Percentiles rank a stretch among this genome's conserved stretches.
These are phyloP conservation scores for Uronychia binucleata DNA, from an alignment of 73 alveolate genomes.

Conservation along the genomic window DNA sequence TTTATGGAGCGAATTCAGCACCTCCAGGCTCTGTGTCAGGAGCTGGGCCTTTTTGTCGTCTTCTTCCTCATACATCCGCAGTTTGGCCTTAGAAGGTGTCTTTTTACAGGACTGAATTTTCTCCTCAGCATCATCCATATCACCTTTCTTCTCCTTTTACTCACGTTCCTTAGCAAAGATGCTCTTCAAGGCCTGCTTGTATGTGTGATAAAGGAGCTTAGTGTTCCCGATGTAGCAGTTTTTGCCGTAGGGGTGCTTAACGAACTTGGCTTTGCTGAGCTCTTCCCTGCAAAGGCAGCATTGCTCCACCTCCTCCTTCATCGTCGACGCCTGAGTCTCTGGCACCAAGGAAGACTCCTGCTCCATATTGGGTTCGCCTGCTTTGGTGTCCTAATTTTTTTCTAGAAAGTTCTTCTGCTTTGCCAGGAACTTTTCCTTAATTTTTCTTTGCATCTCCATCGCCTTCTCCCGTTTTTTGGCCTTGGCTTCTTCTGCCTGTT, in stretches of 20 bases:
- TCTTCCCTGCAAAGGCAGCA: conserved; percentile 21
- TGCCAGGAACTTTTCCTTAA: not conserved
- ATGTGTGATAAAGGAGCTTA: conserved; percentile 1
- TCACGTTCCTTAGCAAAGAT: not conserved
- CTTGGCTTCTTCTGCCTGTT: conserved; percentile 5
- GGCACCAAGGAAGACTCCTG: no score
- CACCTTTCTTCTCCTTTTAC: not conserved
- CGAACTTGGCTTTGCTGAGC: not conserved
- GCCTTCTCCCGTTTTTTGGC: not conserved
- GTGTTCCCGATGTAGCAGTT: conserved; percentile 16
- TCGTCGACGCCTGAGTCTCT: no score
- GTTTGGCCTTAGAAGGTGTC: not conserved
- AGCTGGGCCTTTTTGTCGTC: not conserved
- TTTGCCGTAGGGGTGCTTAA: conserved; percentile 23
- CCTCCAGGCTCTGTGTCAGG: not conserved
- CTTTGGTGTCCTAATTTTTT: not conserved
- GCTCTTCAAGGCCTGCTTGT: not conserved
- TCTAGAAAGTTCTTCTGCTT: not conserved
- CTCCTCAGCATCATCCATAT: not conserved
- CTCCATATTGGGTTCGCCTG: not conserved
- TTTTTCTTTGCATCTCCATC: not conserved
- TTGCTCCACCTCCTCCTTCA: not conserved
- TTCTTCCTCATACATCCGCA: not conserved
- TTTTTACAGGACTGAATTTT: not conserved
- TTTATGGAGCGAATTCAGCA: not conserved